phyloP scores from a whole-genome alignment of 2,329 filamentous ascomycete species.

The Apiospora marii region DNA sequence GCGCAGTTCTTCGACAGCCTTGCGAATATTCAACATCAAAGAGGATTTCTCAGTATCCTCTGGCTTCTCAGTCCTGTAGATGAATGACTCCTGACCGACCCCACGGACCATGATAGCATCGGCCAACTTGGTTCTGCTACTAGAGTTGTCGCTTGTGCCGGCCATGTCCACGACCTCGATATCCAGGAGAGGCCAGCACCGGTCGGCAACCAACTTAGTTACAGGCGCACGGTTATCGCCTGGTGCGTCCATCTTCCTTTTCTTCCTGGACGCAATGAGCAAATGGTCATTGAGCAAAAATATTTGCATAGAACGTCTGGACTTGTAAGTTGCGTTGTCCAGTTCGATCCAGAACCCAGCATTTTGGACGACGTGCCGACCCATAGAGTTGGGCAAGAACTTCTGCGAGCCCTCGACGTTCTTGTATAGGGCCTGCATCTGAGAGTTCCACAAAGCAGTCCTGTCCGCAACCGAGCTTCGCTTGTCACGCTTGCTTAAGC shows the following conservation, averaged over 20 bases:
- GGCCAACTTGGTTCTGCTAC: conserved; percentile 69
- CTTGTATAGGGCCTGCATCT: conserved; percentile 89
- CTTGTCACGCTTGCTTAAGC: conserved; percentile 76
- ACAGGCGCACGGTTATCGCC: conserved; percentile 60
- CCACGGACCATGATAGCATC: conserved; percentile 91
- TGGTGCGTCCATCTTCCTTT: conserved; percentile 80
- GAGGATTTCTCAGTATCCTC: conserved; percentile 81
- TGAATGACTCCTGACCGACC: conserved; percentile 89
- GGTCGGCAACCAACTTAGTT: conserved; percentile 87
- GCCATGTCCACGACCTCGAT: conserved; percentile 92
- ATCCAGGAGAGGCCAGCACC: conserved; percentile 92
- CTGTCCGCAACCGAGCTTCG: conserved; percentile 85
- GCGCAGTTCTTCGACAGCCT: conserved; percentile 89
- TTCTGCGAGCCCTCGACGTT: conserved; percentile 98
- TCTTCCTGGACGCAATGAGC: conserved; percentile 89
- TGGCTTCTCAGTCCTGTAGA: conserved; percentile 87
- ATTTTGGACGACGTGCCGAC: conserved; percentile 93
- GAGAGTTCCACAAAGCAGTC: conserved; percentile 72
- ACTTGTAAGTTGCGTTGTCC: conserved; percentile 97
- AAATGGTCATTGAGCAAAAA: conserved; percentile 95
- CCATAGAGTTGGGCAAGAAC: conserved; percentile 87
- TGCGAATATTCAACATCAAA: conserved; percentile 88
- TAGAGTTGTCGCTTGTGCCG: conserved; percentile 66
- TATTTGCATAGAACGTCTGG: conserved; percentile 85
- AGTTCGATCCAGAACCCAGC: conserved; percentile 94